Evolutionary conservation across 2,329 filamentous ascomycete genomes (phyloP).

Genomic region (Penicillium polonicum): DNA sequence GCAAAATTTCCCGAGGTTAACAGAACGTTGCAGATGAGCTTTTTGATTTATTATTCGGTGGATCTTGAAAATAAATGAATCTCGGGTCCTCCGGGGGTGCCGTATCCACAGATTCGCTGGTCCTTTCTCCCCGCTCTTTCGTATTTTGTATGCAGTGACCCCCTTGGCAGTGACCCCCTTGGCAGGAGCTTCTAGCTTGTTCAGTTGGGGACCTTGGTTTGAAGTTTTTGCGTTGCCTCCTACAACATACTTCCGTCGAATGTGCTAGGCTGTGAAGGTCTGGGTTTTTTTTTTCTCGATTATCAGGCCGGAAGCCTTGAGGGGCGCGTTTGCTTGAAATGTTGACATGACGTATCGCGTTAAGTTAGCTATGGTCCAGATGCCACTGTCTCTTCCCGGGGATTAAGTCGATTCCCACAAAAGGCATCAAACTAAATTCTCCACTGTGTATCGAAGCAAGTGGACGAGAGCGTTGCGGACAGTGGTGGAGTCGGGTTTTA

Average conservation of each 20-base stretch:
- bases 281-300: neutral
- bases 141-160: neutral
- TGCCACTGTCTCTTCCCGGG: neutral
- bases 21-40: too few species aligned
- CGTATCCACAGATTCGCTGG: neutral
- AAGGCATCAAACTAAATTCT: conserved; percentile 47
- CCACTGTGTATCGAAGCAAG: conserved; percentile 50
- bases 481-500: conserved; percentile 50
- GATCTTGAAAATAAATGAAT: neutral
- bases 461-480: conserved; percentile 47
- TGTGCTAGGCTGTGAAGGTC: neutral
- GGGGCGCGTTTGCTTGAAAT: neutral
- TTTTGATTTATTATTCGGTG: neutral
- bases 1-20: neutral
- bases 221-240: neutral
- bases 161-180: neutral
- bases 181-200: neutral
- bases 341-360: neutral
- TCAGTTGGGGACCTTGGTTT: neutral
- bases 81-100: neutral
- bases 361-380: neutral
- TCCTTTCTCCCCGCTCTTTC: neutral
- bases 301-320: neutral
- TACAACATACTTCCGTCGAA: neutral
- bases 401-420: neutral